phyloP scores from a whole-genome alignment of 768 basidiomycete species.

The Agrocybe praecox region DNA sequence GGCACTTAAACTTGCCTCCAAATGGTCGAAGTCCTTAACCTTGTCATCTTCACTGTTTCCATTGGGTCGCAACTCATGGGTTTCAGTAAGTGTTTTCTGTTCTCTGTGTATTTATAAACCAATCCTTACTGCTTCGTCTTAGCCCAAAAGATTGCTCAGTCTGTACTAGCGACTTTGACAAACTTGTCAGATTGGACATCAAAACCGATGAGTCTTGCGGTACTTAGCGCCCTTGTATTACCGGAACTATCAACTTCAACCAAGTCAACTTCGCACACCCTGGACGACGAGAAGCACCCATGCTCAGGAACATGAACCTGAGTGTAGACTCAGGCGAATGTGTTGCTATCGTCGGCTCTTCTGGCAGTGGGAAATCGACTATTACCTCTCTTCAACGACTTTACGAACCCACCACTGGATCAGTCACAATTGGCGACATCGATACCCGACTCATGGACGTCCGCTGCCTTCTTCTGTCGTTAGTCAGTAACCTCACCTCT shows the following conservation, averaged over 20 bases:
- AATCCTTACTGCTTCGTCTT: conserved; percentile 10
- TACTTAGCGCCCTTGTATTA: conserved; percentile 60
- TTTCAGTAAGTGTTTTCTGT: conserved; percentile 70
- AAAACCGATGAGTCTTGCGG: conserved; percentile 77
- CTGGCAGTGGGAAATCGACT: conserved; percentile 94
- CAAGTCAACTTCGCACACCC: conserved; percentile 88
- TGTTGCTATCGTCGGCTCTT: conserved; percentile 92
- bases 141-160: conserved; percentile 85
- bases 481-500: conserved; percentile 84
- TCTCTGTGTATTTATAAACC: conserved; percentile 2
- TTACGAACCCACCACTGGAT: conserved; percentile 77
- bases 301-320: conserved; percentile 72
- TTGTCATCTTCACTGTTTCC: conserved; percentile 92
- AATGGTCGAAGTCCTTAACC: conserved; percentile 88
- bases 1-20: conserved; percentile 86
- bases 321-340: conserved; percentile 75
- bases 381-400: conserved; percentile 84
- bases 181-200: conserved; percentile 60
- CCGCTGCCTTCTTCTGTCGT: conserved; percentile 84
- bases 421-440: conserved; percentile 58
- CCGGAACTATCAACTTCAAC: conserved; percentile 69
- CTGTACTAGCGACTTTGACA: conserved; percentile 75
- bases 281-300: conserved; percentile 66
- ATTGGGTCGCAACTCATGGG: conserved; percentile 90
- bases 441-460: conserved; percentile 63